phyloP scores from a whole-genome alignment of 805 yeast genomes.

The Myxozyma neotropica region DNA sequence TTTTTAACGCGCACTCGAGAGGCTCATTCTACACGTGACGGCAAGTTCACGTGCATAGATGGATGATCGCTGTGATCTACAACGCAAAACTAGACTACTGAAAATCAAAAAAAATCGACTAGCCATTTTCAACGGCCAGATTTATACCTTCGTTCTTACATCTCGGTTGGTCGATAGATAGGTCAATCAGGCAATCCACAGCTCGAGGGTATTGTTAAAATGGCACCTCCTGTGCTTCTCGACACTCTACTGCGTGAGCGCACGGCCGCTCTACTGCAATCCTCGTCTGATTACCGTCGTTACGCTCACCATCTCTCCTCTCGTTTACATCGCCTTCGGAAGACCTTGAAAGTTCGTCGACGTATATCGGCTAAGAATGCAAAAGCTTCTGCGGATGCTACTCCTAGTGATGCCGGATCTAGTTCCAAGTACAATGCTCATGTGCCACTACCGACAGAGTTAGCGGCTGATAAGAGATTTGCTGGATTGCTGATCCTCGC shows the following conservation, averaged over 20 bases:
- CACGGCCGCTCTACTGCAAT: constrained; percentile 60
- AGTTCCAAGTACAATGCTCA: constrained; percentile 43
- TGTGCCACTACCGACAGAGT: constrained; percentile 52
- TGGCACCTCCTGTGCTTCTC: constrained; percentile 26
- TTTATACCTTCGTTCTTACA: too few relatives aligned
- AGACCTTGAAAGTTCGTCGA: constrained; percentile 61
- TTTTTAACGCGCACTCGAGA: too few relatives aligned
- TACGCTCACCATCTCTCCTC: constrained; percentile 66
- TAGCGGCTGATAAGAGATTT: constrained; percentile 53
- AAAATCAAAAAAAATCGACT: too few relatives aligned
- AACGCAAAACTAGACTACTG: too few relatives aligned
- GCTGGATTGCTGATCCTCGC: constrained; percentile 63
- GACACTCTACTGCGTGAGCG: constrained; percentile 49
- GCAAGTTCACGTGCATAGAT: too few relatives aligned
- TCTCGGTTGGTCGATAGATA: too few relatives aligned
- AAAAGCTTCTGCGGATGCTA: constrained; percentile 27
- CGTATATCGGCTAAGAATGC: constrained; percentile 66
- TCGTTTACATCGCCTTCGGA: constrained; percentile 65
- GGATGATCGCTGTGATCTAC: too few relatives aligned
- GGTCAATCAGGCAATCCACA: too few relatives aligned
- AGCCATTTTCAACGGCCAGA: too few relatives aligned
- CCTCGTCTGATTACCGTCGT: constrained; percentile 68
- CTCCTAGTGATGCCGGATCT: background rate
- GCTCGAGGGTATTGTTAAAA: too few relatives aligned
- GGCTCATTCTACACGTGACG: too few relatives aligned